phyloP scores from a whole-genome alignment of 2,329 filamentous ascomycete species.

The Calonectria montana region DNA sequence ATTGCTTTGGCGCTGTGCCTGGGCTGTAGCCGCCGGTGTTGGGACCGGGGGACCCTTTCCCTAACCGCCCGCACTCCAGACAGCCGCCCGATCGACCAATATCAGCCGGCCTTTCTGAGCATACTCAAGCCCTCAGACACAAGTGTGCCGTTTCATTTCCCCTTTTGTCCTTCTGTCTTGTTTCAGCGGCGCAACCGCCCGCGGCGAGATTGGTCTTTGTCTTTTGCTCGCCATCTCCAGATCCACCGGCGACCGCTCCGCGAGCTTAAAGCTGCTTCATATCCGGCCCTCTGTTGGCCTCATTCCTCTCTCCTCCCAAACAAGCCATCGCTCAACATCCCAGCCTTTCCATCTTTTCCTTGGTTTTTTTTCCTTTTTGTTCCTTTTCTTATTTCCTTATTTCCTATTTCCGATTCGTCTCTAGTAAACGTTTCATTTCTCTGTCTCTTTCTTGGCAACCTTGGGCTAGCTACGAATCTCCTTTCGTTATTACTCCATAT shows the following conservation, averaged over 20 bases:
- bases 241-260: conserved; percentile 38
- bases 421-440: conserved; percentile 35
- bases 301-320: conserved; percentile 40
- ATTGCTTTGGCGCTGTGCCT: neutral
- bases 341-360: conserved; percentile 30
- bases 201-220: conserved; percentile 44
- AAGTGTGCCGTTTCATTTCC: conserved; percentile 63
- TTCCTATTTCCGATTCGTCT: conserved; percentile 44
- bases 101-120: conserved; percentile 55
- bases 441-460: conserved; percentile 39
- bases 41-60: neutral
- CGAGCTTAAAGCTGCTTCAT: conserved; percentile 47
- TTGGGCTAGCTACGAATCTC: conserved; percentile 27
- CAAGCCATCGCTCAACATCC: conserved; percentile 37
- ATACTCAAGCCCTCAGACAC: conserved; percentile 61
- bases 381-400: conserved; percentile 36
- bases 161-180: conserved; percentile 37
- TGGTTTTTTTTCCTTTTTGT: conserved; percentile 32
- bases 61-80: conserved; percentile 51
- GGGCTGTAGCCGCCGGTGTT: conserved; percentile 38
- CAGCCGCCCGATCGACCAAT: conserved; percentile 65
- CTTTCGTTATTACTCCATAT: conserved; percentile 23
- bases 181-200: conserved; percentile 47
- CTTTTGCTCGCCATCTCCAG: conserved; percentile 27
- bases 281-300: conserved; percentile 41